A percentile compares a stretch with the other conserved stretches of the same genome.
Evolutionary conservation across 2,329 filamentous ascomycete genomes (phyloP).

Genomic region (Talaromyces amestolkiae): DNA sequence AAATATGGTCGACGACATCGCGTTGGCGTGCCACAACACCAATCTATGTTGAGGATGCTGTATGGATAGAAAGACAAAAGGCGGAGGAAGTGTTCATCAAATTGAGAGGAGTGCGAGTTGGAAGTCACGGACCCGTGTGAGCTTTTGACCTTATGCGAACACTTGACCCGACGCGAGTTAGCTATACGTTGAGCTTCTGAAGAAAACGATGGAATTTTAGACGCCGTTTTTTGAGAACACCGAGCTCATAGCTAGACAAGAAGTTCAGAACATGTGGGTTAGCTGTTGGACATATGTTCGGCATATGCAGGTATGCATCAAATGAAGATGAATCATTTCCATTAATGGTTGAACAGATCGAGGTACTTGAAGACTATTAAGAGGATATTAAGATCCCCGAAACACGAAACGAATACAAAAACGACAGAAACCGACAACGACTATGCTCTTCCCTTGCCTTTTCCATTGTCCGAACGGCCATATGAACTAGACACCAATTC

Average conservation of each 20-base stretch:
- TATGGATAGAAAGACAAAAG: background rate
- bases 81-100: background rate
- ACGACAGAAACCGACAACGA: slow-evolving; percentile 4
- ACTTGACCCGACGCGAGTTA: background rate
- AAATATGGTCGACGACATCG: background rate
- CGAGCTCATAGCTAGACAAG: background rate
- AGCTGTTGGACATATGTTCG: background rate
- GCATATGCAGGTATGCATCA: background rate
- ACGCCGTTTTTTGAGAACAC: background rate
- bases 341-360: background rate
- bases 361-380: background rate
- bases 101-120: background rate
- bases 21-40: background rate
- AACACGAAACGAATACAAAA: background rate
- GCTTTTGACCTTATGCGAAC: background rate
- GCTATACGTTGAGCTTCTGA: background rate
- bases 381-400: background rate
- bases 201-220: background rate
- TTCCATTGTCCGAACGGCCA: slow-evolving; percentile 34
- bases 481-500: slow-evolving; percentile 24
- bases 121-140: too few relatives aligned
- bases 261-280: background rate
- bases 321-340: background rate
- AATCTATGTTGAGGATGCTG: background rate
- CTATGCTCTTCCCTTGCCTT: slow-evolving; percentile 28